Base-by-base conservation (phyloP, 257 asterid species). In the Fraxinus quadrangulata region DNA sequence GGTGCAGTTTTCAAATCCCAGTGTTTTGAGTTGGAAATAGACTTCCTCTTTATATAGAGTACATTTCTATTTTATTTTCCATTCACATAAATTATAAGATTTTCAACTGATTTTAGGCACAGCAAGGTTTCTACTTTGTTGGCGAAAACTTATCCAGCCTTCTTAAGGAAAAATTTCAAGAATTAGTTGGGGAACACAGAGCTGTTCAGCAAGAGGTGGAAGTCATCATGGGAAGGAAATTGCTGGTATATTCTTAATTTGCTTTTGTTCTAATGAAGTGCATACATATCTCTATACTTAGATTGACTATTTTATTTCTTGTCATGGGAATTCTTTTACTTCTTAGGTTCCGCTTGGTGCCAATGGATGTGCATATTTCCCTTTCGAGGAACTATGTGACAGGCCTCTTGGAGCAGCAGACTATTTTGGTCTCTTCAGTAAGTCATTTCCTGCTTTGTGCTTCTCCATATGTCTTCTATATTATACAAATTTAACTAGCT, bases 401-500 rank as follows among this genome's bases (percentile, higher is more conserved):
- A 83, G 90, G 70, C 99, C 99, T 81, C 97, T 94, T 72, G 99
- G 99, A 6, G 99, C 99, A n/a, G 99, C 99, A 30, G 99, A 94
- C 78, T 94, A 94, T 81, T 87, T 93, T 17, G 66, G 40, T 71
- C 67, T 66, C 42, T 39, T 71, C 68, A 34, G 71, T 66, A 39
- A 12, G 26, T 63, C 4, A 39, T 31, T 28, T 56, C 33, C 19
- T 37, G 23, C 34, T 30, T 31, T 33, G 14, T 3, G 10, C 26
- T 47, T n/a, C 28, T n/a, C 39, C 24, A 5, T 39, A 8, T 37
- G 2, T 11, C 54, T 47, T 3, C 42, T 72, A 51, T 45, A 23
- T 21, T 69, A 73, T 47, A 28, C 37, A 54, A 54, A 54, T 17
- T 19, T 54, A 54, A 54, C 26, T 17, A 19, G 65, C 26, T 19